phyloP scores from a whole-genome alignment of 2,329 filamentous ascomycete genomes.

The Trichoderma brevicompactum region DNA sequence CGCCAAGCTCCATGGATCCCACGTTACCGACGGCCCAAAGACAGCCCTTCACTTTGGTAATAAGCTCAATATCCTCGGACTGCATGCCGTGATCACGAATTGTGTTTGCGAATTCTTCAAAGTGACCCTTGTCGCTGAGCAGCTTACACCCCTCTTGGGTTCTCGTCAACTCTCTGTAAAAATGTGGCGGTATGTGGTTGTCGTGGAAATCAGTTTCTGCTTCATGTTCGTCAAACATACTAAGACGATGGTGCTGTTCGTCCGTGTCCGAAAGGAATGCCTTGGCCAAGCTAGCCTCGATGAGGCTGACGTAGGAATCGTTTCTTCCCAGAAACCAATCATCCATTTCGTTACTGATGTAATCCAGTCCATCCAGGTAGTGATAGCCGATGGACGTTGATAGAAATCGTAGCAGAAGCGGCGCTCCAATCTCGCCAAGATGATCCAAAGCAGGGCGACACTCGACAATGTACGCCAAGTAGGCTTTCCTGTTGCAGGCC shows the following conservation, averaged over 20 bases:
- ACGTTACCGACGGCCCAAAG: constrained; percentile 98
- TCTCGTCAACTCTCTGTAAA: constrained; percentile 92
- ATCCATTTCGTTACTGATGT: constrained; percentile 99
- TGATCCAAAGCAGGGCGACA: constrained; percentile 94
- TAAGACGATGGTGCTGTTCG: constrained; percentile 60
- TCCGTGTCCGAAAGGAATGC: constrained; percentile 73
- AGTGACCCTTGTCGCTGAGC: constrained; percentile 90
- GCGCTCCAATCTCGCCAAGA: constrained; percentile 93
- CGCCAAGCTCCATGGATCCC: constrained; percentile 95
- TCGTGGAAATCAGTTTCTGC: constrained; percentile 63
- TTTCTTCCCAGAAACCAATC: constrained; percentile 99
- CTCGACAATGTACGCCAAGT: constrained; percentile 94
- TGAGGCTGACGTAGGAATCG: constrained; percentile 90
- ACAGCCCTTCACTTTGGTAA: constrained; percentile 94
- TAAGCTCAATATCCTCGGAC: constrained; percentile 79
- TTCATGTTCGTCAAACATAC: constrained; percentile 62
- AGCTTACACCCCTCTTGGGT: constrained; percentile 91
- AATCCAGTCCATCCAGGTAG: constrained; percentile 94
- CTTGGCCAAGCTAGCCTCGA: constrained; percentile 92
- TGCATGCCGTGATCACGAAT: constrained; percentile 88
- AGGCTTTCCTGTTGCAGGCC: constrained; percentile 88
- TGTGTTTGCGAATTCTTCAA: constrained; percentile 87
- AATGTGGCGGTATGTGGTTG: constrained; percentile 86
- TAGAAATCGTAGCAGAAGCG: constrained; percentile 86
- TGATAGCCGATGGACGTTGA: constrained; percentile 97